Evolutionary conservation across 345 rosid species (phyloP).

Genomic region (Lagerstroemia speciosa): DNA sequence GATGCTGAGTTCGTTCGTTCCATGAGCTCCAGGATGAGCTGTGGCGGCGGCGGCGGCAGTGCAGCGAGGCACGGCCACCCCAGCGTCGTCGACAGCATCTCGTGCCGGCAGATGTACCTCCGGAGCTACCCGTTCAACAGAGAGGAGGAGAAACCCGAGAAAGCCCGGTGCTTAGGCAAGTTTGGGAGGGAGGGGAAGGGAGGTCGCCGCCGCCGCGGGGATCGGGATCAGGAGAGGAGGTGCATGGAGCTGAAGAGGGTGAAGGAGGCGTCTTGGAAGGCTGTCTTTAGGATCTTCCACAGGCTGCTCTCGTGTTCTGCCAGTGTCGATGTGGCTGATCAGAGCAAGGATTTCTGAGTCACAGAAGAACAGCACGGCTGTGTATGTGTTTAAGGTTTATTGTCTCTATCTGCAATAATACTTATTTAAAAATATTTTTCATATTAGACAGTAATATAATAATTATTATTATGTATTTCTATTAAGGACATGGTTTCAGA

Average conservation of each 20-base stretch:
- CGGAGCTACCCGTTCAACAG: constrained; percentile 76
- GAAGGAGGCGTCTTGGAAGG: constrained; percentile 41
- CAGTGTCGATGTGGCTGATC: constrained; percentile 14
- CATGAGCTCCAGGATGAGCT: constrained; percentile 15
- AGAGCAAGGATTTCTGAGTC: no score
- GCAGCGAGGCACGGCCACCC: constrained; percentile 17
- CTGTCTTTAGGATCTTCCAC: constrained; percentile 35
- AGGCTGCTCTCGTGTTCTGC: constrained; percentile 48
- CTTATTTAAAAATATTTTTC: no score
- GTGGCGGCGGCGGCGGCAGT: constrained; percentile 1
- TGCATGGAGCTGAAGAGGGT: constrained; percentile 37
- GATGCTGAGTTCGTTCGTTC: constrained; percentile 58
- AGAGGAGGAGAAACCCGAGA: constrained; percentile 34
- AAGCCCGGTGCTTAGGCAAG: constrained; percentile 38
- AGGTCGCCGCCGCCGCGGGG: background rate
- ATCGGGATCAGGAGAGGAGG: background rate
- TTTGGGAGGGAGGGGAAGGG: background rate
- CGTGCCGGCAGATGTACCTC: constrained; percentile 75
- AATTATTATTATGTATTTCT: no score
- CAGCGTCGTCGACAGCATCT: constrained; percentile 69
- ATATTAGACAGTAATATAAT: no score
- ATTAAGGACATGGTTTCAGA: no score
- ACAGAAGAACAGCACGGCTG: no score
- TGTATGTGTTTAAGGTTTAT: no score
- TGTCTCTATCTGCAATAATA: no score